These are phyloP conservation scores for Glaciozyma antarctica DNA, from an alignment of 768 basidiomycete genomes.

Conservation along the genomic window DNA sequence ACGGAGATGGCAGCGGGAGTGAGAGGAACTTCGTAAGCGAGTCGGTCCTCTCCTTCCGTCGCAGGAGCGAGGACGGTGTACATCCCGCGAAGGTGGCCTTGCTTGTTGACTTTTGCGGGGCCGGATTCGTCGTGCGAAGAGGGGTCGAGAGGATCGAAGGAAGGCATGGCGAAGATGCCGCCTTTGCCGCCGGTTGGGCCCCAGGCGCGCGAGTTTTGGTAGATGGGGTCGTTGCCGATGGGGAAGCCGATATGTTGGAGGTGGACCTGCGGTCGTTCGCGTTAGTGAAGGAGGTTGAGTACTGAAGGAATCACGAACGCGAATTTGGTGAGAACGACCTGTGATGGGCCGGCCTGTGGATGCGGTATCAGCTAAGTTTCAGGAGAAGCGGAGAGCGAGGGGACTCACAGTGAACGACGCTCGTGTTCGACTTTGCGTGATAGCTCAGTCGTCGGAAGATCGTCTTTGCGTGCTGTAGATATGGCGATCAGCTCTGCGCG, in stretches of 20 bases:
- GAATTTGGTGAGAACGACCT: slow-evolving; percentile 91
- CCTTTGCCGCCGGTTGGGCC: slow-evolving; percentile 31
- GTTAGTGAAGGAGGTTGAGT: not conserved
- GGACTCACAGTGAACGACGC: slow-evolving; percentile 68
- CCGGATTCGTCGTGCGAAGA: not conserved
- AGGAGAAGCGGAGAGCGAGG: not conserved
- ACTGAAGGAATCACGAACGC: slow-evolving; percentile 41
- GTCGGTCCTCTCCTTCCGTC: slow-evolving; percentile 22
- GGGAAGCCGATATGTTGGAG: slow-evolving; percentile 88
- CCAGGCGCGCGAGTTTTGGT: slow-evolving; percentile 53
- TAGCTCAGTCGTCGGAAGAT: slow-evolving; percentile 75
- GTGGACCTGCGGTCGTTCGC: slow-evolving; percentile 47
- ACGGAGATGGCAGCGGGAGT: slow-evolving; percentile 65
- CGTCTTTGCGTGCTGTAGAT: slow-evolving; percentile 66
- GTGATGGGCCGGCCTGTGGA: slow-evolving; percentile 72
- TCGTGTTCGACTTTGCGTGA: slow-evolving; percentile 67
- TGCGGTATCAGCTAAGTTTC: not conserved
- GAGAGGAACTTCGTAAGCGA: slow-evolving; percentile 56
- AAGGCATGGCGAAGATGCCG: slow-evolving; percentile 18
- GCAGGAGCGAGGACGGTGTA: slow-evolving; percentile 3
- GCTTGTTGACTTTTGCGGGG: not conserved
- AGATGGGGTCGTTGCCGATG: slow-evolving; percentile 91
- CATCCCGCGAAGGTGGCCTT: slow-evolving; percentile 1
- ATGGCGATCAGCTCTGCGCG: not conserved
- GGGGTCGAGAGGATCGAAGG: slow-evolving; percentile 27